Base-by-base conservation (phyloP, 768 basidiomycete species). In the Paxillus ammoniavirescens region DNA sequence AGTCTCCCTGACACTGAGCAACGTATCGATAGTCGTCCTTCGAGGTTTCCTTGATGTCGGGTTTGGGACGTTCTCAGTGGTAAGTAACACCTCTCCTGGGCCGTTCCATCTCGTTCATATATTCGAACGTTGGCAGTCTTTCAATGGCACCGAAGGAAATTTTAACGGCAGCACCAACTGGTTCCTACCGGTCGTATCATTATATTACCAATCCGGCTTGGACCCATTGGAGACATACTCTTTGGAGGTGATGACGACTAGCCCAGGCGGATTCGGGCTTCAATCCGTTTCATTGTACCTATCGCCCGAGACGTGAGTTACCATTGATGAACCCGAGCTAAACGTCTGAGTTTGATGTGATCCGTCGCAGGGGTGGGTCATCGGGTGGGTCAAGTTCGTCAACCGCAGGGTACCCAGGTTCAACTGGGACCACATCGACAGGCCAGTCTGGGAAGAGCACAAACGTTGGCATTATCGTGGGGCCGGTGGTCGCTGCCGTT, bases 51-150 rank as follows among this genome's bases (percentile, higher is more conserved):
- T 21, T 21, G 21, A 21, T 21, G 21, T 21, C 2, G 21, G 45
- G 10, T 8, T 23, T 52, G 63, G 61, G 53, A 48, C 55, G 14
- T 70, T 65, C 45, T 55, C 55, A 21, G 63, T 67, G n/a, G 68
- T 70, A 55, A 18, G 57, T 31, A 26, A 15, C 23, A 2, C 15
- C 12, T 21, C 15, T 40, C 13, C 28, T 30, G 21, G 21, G 21
- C 4, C 8, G 8, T 8, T 30, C 8, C 4, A 8, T 30, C 28
- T 30, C 8, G 28, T 30, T 30, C 28, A 30, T 30, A 5, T 30
- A 30, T 2, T 30, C 28, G 8, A 30, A 30, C 5, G 5, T 30
- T 30, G 28, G 15, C 15, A 46, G 0, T 40, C 46, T 4, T 42
- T 48, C 8, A 60, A 60, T 36, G 28, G 58, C 58, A 21, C 21